These are phyloP conservation scores for Pyrrhoderma lamaoense DNA, from an alignment of 1,284 basidiomycete genomes.

Conservation along the genomic window DNA sequence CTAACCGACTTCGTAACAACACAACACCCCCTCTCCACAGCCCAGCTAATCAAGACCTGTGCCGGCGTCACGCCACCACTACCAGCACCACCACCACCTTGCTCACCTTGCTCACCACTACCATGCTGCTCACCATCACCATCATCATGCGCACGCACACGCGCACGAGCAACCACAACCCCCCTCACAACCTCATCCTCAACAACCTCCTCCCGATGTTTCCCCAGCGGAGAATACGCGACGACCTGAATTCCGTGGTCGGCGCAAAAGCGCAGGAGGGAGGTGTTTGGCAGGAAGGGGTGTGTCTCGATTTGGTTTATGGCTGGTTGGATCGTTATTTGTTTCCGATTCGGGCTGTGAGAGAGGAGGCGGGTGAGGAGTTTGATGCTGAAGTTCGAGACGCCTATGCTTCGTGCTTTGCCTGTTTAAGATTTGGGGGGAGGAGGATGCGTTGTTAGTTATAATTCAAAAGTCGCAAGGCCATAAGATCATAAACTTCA, in stretches of 20 bases:
- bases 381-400: conserved; percentile 62
- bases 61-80: conserved; percentile 38
- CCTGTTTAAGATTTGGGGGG: conserved; percentile 17
- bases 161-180: too few relatives aligned
- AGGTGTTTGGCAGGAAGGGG: conserved; percentile 60
- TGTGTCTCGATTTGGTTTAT: conserved; percentile 79
- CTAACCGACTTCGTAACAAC: conserved; percentile 42
- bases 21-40: conserved; percentile 35
- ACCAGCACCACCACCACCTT: too few relatives aligned
- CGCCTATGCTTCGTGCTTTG: conserved; percentile 32
- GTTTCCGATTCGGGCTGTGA: too few relatives aligned
- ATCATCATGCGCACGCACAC: too few relatives aligned
- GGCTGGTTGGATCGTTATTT: conserved; percentile 68
- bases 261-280: conserved; percentile 54
- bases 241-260: conserved; percentile 60
- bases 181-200: too few relatives aligned
- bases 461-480: background rate
- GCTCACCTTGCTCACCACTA: too few relatives aligned
- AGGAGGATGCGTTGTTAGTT: background rate
- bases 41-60: conserved; percentile 48
- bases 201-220: too few relatives aligned
- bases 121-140: too few relatives aligned
- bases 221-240: conserved; percentile 75
- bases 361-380: conserved; percentile 54
- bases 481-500: too few relatives aligned